Percentiles rank a stretch among this genome's conserved stretches.
Evolutionary conservation across 768 basidiomycete genomes (phyloP).

Genomic region (Paxillus involutus): DNA sequence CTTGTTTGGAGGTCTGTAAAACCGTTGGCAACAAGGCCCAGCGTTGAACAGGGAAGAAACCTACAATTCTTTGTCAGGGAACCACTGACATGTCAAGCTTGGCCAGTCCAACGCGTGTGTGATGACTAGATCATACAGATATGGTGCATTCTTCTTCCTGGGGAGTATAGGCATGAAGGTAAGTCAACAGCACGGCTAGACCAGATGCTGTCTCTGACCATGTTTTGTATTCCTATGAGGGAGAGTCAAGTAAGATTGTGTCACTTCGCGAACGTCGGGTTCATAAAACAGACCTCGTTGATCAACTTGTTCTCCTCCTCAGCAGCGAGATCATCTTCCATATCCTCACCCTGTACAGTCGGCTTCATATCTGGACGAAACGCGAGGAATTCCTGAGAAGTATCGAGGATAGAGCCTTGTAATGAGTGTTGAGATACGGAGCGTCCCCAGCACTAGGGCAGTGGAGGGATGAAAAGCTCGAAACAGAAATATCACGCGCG

Average conservation of each 20-base stretch:
- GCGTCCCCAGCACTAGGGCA: too few species aligned
- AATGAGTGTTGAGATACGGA: too few species aligned
- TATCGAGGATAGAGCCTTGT: too few species aligned
- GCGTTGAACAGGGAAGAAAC: conserved; percentile 25
- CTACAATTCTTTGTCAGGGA: conserved; percentile 94
- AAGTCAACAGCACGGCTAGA: background rate
- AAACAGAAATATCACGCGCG: conserved; percentile 15
- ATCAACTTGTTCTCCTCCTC: conserved; percentile 89
- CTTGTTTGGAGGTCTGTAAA: conserved; percentile 77
- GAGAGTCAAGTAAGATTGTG: conserved; percentile 8
- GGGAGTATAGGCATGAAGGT: background rate
- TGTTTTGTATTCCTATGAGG: conserved; percentile 76
- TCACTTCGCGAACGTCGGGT: background rate
- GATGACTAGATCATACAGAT: conserved; percentile 95
- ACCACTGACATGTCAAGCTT: conserved; percentile 97
- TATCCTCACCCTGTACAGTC: conserved; percentile 53
- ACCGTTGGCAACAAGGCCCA: background rate
- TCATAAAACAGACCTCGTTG: conserved; percentile 62
- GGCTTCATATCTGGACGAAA: conserved; percentile 41
- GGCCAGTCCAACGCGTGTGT: conserved; percentile 99
- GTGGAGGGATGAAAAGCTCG: background rate
- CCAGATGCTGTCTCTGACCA: conserved; percentile 48
- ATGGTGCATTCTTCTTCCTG: conserved; percentile 97
- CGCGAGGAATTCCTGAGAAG: background rate
- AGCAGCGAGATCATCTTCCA: conserved; percentile 77